phyloP scores from a whole-genome alignment of 306 rosid genomes.

The Bauhinia variegata region DNA sequence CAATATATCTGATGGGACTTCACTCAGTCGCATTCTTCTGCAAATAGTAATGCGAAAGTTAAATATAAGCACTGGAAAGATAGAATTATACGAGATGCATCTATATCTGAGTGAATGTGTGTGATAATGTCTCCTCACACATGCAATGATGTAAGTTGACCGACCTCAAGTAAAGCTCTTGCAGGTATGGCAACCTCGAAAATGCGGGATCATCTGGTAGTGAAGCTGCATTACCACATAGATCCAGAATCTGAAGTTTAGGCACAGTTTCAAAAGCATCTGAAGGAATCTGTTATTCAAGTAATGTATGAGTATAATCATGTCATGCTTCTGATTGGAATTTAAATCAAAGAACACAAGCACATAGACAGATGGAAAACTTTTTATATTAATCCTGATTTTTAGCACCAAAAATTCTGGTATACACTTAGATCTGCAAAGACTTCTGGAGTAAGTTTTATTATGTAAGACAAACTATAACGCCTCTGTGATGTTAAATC shows the following conservation, averaged over 20 bases:
- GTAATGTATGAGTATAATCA: constrained; percentile 31
- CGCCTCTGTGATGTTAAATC: neutral
- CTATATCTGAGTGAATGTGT: constrained; percentile 6
- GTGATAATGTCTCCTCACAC: neutral
- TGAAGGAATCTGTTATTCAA: constrained; percentile 67
- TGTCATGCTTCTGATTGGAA: constrained; percentile 31
- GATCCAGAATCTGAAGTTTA: constrained; percentile 75
- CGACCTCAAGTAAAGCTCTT: constrained; percentile 89
- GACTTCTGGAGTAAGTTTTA: constrained; percentile 19
- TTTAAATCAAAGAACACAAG: constrained; percentile 21
- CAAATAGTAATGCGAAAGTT: constrained; percentile 41
- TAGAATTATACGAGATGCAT: constrained; percentile 1
- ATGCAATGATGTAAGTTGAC: constrained; percentile 41
- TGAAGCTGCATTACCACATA: constrained; percentile 72
- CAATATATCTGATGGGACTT: constrained; percentile 74
- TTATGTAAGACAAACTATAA: constrained; percentile 7
- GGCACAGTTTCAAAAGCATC: constrained; percentile 78
- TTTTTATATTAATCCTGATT: constrained; percentile 8
- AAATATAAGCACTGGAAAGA: constrained; percentile 26
- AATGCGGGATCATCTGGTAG: constrained; percentile 65
- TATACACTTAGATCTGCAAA: neutral
- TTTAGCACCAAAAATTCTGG: constrained; percentile 9
- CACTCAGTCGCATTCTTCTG: constrained; percentile 74
- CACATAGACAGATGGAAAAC: neutral
- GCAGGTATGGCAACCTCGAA: constrained; percentile 69